These are phyloP conservation scores for Coemansia sp. DNA, from an alignment of 192 early-diverging fungal genomes.

Conservation along the genomic window DNA sequence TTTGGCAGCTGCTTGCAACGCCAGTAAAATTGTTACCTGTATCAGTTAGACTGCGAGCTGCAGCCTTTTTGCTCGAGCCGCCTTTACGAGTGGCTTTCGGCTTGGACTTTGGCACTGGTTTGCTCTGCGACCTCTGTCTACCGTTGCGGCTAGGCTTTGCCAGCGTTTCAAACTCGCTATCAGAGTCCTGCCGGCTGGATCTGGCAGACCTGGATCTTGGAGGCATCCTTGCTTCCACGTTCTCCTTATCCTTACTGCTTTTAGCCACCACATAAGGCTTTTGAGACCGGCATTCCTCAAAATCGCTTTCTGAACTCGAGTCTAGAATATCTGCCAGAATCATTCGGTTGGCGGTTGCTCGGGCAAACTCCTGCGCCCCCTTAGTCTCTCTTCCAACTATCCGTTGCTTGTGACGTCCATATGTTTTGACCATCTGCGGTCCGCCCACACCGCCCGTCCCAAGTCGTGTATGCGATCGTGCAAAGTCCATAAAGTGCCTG, in stretches of 20 bases:
- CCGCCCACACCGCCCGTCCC: conserved; percentile 16
- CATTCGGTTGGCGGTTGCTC: conserved; percentile 22
- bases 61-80: neutral
- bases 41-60: neutral
- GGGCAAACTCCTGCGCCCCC: conserved; percentile 39
- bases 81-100: conserved; percentile 14
- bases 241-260: conserved; percentile 1
- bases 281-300: conserved; percentile 12
- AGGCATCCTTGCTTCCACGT: neutral
- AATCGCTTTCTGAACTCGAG: conserved; percentile 46
- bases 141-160: neutral
- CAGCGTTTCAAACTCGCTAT: conserved; percentile 5
- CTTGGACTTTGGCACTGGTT: neutral
- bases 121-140: neutral
- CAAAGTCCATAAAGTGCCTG: conserved; percentile 30
- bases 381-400: conserved; percentile 33
- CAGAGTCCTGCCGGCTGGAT: too few relatives aligned
- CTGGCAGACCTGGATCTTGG: too few relatives aligned
- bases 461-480: conserved; percentile 31
- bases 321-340: conserved; percentile 36
- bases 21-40: too few relatives aligned
- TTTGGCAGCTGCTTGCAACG: too few relatives aligned
- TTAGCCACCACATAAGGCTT: neutral
- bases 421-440: conserved; percentile 46
- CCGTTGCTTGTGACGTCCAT: conserved; percentile 44